phyloP scores from a whole-genome alignment of 257 asterid species.

The Jacaranda mimosifolia region DNA sequence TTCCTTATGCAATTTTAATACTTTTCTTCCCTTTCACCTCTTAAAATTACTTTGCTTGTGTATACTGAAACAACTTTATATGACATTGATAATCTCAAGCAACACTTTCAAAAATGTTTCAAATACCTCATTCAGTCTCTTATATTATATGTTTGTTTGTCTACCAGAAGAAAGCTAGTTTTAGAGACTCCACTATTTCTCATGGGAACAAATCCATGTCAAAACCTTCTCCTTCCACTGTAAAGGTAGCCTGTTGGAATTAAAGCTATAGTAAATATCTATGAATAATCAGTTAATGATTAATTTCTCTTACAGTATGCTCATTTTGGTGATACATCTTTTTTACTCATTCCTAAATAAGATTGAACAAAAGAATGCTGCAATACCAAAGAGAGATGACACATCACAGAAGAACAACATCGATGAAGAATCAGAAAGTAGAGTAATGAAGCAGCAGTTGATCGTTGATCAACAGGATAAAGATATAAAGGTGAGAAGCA shows the following conservation, averaged over 20 bases:
- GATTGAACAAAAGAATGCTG: slow-evolving; percentile 52
- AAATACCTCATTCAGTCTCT: slow-evolving; percentile 21
- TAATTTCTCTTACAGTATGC: slow-evolving; percentile 11
- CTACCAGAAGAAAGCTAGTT: slow-evolving; percentile 60
- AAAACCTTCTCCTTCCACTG: slow-evolving; percentile 47
- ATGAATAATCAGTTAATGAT: neutral
- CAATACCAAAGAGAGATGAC: slow-evolving; percentile 50
- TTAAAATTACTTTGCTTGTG: slow-evolving; percentile 11
- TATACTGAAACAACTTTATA: slow-evolving; percentile 1
- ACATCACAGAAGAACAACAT: slow-evolving; percentile 45
- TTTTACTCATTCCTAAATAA: slow-evolving; percentile 34
- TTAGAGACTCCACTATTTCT: slow-evolving; percentile 49
- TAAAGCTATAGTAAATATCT: slow-evolving; percentile 1
- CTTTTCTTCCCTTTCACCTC: neutral
- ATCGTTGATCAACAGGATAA: slow-evolving; percentile 75
- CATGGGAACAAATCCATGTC: slow-evolving; percentile 47
- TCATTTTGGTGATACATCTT: slow-evolving; percentile 28
- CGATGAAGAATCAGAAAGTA: slow-evolving; percentile 58
- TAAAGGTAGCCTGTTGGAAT: slow-evolving; percentile 53
- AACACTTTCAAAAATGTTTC: slow-evolving; percentile 14
- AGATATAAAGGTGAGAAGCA: slow-evolving; percentile 60
- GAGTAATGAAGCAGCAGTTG: slow-evolving; percentile 55
- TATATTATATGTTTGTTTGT: slow-evolving; percentile 21
- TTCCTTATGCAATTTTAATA: slow-evolving; percentile 2
- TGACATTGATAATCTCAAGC: neutral